phyloP scores from a whole-genome alignment of 1,284 basidiomycete genomes.

The Cryptococcus neoformans region DNA sequence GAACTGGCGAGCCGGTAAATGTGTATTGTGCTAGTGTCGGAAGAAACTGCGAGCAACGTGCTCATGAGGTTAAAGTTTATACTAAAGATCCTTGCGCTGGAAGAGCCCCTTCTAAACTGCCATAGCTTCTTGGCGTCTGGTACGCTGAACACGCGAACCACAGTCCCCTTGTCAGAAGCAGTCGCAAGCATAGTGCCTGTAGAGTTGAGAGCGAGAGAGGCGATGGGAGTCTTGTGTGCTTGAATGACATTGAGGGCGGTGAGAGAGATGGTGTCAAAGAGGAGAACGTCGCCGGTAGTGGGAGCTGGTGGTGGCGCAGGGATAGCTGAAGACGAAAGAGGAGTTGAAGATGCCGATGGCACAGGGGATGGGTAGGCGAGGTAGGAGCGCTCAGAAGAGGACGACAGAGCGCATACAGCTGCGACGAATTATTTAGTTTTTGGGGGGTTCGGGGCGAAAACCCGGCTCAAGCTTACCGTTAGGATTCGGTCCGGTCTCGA shows the following conservation, averaged over 20 bases:
- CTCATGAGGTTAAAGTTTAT: constrained; percentile 89
- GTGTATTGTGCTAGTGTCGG: constrained; percentile 94
- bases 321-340: constrained; percentile 53
- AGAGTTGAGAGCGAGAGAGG: constrained; percentile 80
- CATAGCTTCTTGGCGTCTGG: constrained; percentile 90
- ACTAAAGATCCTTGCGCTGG: constrained; percentile 81
- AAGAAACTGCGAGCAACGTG: constrained; percentile 81
- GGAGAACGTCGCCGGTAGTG: constrained; percentile 78
- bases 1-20: constrained; percentile 74
- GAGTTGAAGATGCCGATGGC: constrained; percentile 65
- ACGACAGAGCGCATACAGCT: constrained; percentile 94
- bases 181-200: constrained; percentile 90
- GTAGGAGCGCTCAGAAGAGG: constrained; percentile 92
- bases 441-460: background rate
- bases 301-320: constrained; percentile 49
- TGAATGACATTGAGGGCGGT: constrained; percentile 94
- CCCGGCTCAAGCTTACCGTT: constrained; percentile 60
- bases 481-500: constrained; percentile 94
- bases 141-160: constrained; percentile 91
- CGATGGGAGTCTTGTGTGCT: constrained; percentile 93
- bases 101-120: constrained; percentile 88
- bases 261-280: constrained; percentile 89
- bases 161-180: constrained; percentile 92
- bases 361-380: constrained; percentile 95
- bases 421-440: background rate